Base-by-base conservation (phyloP, 345 rosid genomes). In the Noccaea caerulescens region DNA sequence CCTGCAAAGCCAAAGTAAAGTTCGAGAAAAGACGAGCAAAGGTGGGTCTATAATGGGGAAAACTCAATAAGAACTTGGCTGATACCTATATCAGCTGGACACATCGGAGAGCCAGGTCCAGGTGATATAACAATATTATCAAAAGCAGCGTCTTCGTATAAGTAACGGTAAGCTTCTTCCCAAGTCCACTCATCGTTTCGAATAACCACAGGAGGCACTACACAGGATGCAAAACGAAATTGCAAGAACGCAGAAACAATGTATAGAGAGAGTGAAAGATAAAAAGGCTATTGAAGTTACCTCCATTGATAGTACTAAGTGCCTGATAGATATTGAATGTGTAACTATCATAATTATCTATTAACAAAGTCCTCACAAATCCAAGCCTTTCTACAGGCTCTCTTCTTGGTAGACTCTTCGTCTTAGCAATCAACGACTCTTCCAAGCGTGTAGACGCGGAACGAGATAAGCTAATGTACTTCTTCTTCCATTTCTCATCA, bases 321-420 rank as follows among this genome's bases (percentile, higher is more conserved):
- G 91, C 91, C 75, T 89, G 96, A 72, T 87, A 85, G 51, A 94
- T 94, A 77, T 94, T 94, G 79, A 82, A 94, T 4, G 99, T 91
- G 69, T 91, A 93, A 77, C 97, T 93, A 81, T 93, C 99, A 73
- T 91, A 91, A 72, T 91, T 93, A 78, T 93, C 99, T 47, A 93
- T 85, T 61, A 93, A 80, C 84, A 93, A 69, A 18, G 99, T 93
- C 82, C 97, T 88, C 37, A 91, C 90, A 58, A 76, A 76, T 12
- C 86, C 88, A 60, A 83, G 66, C 79, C 80, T 91, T 57, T 13
- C 72, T n/a, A 71, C 75, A 50, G 84, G 63, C 66, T 81, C 87
- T 67, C 79, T 72, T 58, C 78, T 58, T 37, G 53, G 70, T 68
- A 78, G 78, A 73, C 71, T 79, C 32, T 80, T 81, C 23, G 23